Base-by-base conservation (phyloP, 2,329 filamentous ascomycete species). In the Nigrospora osmanthi region DNA sequence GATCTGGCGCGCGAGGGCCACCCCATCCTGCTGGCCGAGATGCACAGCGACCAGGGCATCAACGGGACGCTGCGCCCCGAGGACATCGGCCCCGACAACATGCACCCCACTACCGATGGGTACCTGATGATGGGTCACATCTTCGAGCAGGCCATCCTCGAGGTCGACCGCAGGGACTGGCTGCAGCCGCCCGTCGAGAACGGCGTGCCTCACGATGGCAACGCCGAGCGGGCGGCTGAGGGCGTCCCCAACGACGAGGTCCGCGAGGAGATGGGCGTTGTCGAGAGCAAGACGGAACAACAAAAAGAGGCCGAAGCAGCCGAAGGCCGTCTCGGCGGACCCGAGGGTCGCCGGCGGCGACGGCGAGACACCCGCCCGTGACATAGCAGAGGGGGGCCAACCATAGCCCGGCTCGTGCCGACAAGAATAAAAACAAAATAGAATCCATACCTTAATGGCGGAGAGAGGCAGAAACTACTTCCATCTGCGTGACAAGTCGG, bases 111-210 rank as follows among this genome's bases (percentile, higher is more conserved):
- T 6, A 49, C 58, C 42, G 48, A 54, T n/a, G 58, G 57, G 2
- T 60, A 60, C 35, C 47, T 53, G 16, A 56, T 58, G 52, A 60
- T 60, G 57, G 57, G 54, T 1, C 49, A 57, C 10, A 54, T 53
- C 13, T 58, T 59, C 38, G 43, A 57, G 31, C 45, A 57, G 48
- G 48, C 49, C 43, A 58, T 59, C 16, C 49, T 50, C 31, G 52
- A 56, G 40, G 53, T 55, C 9, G 54, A 56, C 14, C 37, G 38
- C 14, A 54, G 51, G 40, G 56, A 54, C 1, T 58, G 52, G 38
- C 43, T 60, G 14, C 49, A 52, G 38, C 35, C 36, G 12, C 51
- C 57, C 6, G 49, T 49, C 1, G 41, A 58, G 5, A 54, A 52
- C 34, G 54, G 54, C 32, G 54, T 58, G 35, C 44, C 52, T 19